A percentile compares a stretch with the other conserved stretches of the same genome.
Evolutionary conservation across 352 stramenopile species (phyloP).

Genomic region (Phytopythium mirpurense): DNA sequence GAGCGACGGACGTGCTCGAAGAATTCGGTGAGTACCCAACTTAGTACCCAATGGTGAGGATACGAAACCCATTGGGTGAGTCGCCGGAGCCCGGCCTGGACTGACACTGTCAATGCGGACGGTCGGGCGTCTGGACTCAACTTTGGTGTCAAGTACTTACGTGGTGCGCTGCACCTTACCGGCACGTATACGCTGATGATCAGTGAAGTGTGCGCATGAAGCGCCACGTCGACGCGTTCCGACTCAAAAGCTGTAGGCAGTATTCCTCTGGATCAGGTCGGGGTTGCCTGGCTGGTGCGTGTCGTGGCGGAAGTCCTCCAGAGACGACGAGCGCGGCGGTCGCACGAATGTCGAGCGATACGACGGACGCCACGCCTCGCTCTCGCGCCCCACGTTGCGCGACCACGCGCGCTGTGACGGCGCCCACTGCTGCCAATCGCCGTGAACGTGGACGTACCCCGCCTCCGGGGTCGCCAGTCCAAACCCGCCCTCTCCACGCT

Average conservation of each 20-base stretch:
- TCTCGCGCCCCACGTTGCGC: not conserved
- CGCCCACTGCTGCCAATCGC: constrained; percentile 1
- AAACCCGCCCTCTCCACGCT: not conserved
- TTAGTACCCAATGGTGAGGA: too few species aligned
- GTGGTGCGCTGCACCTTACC: too few species aligned
- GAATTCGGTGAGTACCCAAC: too few species aligned
- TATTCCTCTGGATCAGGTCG: constrained; percentile 3
- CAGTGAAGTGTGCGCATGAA: too few species aligned
- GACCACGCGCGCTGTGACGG: not conserved
- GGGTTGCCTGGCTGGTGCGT: constrained; percentile 12
- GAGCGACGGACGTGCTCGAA: too few species aligned
- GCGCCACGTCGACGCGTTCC: too few species aligned
- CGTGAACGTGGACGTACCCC: not conserved
- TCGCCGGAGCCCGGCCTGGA: too few species aligned
- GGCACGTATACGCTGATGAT: too few species aligned
- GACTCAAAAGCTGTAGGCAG: constrained; percentile 5
- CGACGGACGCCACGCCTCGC: not conserved
- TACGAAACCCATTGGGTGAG: too few species aligned
- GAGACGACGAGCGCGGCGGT: constrained; percentile 11
- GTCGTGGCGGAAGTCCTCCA: constrained; percentile 22
- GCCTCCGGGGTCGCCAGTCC: not conserved
- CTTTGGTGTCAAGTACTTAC: too few species aligned
- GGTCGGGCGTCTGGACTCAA: too few species aligned
- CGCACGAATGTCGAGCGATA: not conserved
- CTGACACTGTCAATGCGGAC: too few species aligned